phyloP scores from a whole-genome alignment of 75 land plant species.

The Sequoiadendron giganteum region DNA sequence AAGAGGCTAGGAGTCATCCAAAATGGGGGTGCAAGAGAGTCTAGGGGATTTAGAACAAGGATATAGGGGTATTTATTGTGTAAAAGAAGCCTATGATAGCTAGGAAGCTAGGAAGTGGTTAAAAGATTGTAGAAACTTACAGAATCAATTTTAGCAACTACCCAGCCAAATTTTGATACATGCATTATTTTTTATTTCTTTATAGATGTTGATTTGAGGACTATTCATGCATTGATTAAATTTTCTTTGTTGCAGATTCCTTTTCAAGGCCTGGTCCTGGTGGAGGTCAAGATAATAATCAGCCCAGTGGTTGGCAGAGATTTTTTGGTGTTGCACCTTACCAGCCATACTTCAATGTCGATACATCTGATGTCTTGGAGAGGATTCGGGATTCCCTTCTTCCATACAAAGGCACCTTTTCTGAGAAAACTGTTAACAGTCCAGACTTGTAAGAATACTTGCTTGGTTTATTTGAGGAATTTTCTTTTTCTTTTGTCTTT shows the following conservation, averaged over 20 bases:
- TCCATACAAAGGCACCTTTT: conserved; percentile 80
- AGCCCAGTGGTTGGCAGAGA: conserved; percentile 72
- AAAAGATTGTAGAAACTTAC: too few relatives aligned
- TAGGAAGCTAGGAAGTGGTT: too few relatives aligned
- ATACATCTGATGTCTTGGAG: conserved; percentile 90
- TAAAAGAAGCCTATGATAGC: too few relatives aligned
- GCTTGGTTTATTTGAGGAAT: neutral
- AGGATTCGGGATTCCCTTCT: conserved; percentile 88
- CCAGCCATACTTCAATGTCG: conserved; percentile 96
- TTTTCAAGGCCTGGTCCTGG: conserved; percentile 82
- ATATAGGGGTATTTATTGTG: too few relatives aligned
- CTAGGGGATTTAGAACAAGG: too few relatives aligned
- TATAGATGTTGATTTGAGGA: neutral
- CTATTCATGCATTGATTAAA: neutral
- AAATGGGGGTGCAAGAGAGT: too few relatives aligned
- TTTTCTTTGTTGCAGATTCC: conserved; percentile 60
- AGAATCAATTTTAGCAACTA: too few relatives aligned
- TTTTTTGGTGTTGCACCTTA: conserved; percentile 70
- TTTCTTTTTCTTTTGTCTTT: neutral
- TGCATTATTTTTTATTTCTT: neutral
- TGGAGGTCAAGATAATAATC: conserved; percentile 47
- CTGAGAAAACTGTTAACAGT: conserved; percentile 74
- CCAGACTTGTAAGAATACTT: conserved; percentile 78
- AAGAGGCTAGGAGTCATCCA: too few relatives aligned
- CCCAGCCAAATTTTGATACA: neutral